Base-by-base conservation (phyloP, 2,329 filamentous ascomycete genomes). In the Gaeumannomyces tritici region DNA sequence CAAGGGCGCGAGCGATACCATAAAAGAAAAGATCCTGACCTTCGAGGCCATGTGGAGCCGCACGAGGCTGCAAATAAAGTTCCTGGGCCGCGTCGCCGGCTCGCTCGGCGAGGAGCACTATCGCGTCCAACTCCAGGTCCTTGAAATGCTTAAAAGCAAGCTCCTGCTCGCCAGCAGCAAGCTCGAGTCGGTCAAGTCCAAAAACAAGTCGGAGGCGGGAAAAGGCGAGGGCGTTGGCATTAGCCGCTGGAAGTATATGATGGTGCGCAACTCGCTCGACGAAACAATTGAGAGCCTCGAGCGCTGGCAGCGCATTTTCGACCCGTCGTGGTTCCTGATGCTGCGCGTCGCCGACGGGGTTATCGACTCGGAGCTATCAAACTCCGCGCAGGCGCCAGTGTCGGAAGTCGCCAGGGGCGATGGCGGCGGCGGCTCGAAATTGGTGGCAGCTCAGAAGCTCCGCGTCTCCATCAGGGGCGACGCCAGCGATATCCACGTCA, bases 301-400 rank as follows among this genome's bases (percentile, higher is more conserved):
- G 26, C 59, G 55, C 4, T 63, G 62, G 62, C 62, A 63, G 29
- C 51, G 55, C 18, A 51, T 63, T 26, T 63, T 61, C 33, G 62
- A 63, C 54, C 62, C 62, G 11, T 61, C 62, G 4, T 63, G 62
- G 62, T 55, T 57, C 33, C 59, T 63, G 26, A 60, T 63, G 21
- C 33, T 61, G n/a, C 29, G 59, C n/a, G 56, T 63, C 24, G 55
- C 54, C 3, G 62, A 63, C 33, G 26, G 51, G 21, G 47, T 57
- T 13, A 61, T 63, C 12, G 62, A 63, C 24, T 28, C 62, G 4
- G 62, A 63, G 42, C 35, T 63, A 4, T 21, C 26, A 4, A 35
- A 13, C 33, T 18, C 26, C 4, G 18, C 29, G 26, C 33, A 28
- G 24, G 24, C 27, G 15, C 27, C 26, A n/a, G 51, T 31, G n/a